phyloP scores from a whole-genome alignment of 805 yeast genomes.

The Maudiozyma turicensis region DNA sequence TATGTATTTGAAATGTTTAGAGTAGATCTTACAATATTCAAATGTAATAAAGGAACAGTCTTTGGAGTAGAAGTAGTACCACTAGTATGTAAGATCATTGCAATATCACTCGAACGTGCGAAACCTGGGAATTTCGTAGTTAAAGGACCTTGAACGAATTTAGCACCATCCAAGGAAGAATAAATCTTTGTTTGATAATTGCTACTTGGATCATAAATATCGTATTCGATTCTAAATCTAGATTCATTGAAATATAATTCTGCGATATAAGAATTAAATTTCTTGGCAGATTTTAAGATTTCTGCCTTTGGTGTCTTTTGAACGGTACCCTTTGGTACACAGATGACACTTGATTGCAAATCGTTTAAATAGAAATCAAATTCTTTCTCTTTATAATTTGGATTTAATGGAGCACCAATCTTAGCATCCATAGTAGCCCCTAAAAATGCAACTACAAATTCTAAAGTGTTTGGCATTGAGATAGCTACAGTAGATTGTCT shows the following conservation, averaged over 20 bases:
- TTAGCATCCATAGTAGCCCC: slow-evolving; percentile 47
- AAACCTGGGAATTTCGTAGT: slow-evolving; percentile 31
- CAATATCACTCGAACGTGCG: slow-evolving; percentile 43
- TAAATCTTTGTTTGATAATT: slow-evolving; percentile 18
- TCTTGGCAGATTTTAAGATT: slow-evolving; percentile 42
- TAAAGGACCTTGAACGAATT: slow-evolving; percentile 24
- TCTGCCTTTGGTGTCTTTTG: slow-evolving; percentile 27
- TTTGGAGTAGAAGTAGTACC: slow-evolving; percentile 75
- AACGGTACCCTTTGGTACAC: slow-evolving; percentile 47
- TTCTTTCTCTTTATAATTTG: slow-evolving; percentile 50
- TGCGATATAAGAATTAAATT: slow-evolving; percentile 38
- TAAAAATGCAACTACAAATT: slow-evolving; percentile 46
- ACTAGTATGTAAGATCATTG: slow-evolving; percentile 59
- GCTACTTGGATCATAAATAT: slow-evolving; percentile 23
- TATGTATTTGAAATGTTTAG: slow-evolving; percentile 51
- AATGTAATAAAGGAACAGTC: slow-evolving; percentile 62
- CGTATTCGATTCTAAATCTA: slow-evolving; percentile 36
- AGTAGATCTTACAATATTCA: slow-evolving; percentile 51
- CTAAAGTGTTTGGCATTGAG: slow-evolving; percentile 51
- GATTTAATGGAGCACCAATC: slow-evolving; percentile 62
- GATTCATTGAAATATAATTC: slow-evolving; percentile 41
- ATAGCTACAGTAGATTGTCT: slow-evolving; percentile 46
- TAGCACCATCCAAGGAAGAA: slow-evolving; percentile 23
- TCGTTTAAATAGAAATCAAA: slow-evolving; percentile 58
- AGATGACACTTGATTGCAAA: slow-evolving; percentile 44